These are phyloP conservation scores for Fusarium duplospermum DNA, from an alignment of 2,329 filamentous ascomycete species.

Conservation along the genomic window DNA sequence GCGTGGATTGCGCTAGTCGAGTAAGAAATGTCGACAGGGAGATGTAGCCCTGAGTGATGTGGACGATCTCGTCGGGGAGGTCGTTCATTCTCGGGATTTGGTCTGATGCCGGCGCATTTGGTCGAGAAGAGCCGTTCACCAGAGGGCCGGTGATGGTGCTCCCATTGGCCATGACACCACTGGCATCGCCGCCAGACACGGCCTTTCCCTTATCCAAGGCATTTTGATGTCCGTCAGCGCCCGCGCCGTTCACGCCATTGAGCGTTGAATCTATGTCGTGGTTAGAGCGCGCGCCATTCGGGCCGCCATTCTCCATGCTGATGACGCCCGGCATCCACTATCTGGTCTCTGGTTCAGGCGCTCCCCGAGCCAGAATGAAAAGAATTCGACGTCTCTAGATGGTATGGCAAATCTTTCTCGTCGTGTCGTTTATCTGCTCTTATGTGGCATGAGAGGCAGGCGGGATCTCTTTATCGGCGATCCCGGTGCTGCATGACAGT, in stretches of 20 bases:
- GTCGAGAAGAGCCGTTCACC: conserved; percentile 27
- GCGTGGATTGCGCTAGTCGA: conserved; percentile 84
- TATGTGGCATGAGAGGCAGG: conserved; percentile 33
- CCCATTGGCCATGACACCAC: conserved; percentile 44
- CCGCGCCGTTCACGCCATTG: conserved; percentile 59
- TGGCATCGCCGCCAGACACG: conserved; percentile 15
- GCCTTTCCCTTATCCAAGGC: conserved; percentile 50
- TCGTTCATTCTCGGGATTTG: conserved; percentile 63
- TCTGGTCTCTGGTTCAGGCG: conserved; percentile 10
- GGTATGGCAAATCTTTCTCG: conserved; percentile 23
- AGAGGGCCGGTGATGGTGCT: conserved; percentile 32
- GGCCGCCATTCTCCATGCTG: conserved; percentile 67
- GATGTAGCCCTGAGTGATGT: conserved; percentile 82
- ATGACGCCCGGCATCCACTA: conserved; percentile 63
- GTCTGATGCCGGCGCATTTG: conserved; percentile 22
- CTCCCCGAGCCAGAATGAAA: conserved; percentile 19
- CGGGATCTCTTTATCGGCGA: conserved; percentile 23
- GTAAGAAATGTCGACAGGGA: conserved; percentile 80
- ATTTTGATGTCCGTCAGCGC: conserved; percentile 37
- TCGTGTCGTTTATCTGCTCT: conserved; percentile 24
- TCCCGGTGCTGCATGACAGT: conserved; percentile 36
- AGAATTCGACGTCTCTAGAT: conserved; percentile 27
- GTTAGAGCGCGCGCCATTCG: conserved; percentile 65
- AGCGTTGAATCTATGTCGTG: conserved; percentile 62
- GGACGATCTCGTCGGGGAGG: conserved; percentile 70